phyloP scores from a whole-genome alignment of 768 basidiomycete species.

The Clathrus columnatus region DNA sequence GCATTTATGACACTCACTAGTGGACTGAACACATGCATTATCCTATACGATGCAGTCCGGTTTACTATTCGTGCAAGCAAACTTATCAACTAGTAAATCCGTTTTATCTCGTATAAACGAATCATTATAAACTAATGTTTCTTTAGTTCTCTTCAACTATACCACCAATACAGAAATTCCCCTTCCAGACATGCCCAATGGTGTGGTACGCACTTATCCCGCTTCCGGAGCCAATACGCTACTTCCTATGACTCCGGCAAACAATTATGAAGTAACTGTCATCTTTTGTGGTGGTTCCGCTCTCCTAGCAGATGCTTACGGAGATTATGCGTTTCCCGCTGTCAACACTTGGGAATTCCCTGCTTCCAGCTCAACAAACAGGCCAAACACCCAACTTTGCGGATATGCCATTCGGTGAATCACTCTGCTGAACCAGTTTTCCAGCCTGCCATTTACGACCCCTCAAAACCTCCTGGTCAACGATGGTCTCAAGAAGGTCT shows the following conservation, averaged over 20 bases:
- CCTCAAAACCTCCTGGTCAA: constrained; percentile 56
- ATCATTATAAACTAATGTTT: neutral
- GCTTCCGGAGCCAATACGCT: constrained; percentile 84
- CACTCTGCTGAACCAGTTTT: constrained; percentile 72
- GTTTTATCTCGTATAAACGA: constrained; percentile 9
- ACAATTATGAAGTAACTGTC: constrained; percentile 78
- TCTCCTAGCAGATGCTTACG: constrained; percentile 65
- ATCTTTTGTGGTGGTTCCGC: constrained; percentile 87
- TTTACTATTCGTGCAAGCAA: constrained; percentile 75
- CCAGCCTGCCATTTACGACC: constrained; percentile 79
- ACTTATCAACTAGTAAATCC: constrained; percentile 60
- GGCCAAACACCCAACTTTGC: constrained; percentile 31
- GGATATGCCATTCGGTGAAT: constrained; percentile 62
- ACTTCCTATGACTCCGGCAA: constrained; percentile 83
- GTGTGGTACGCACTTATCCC: constrained; percentile 77
- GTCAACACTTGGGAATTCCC: constrained; percentile 68
- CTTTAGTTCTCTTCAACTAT: constrained; percentile 43
- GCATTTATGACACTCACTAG: constrained; percentile 63
- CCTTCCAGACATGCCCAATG: constrained; percentile 64
- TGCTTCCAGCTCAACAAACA: constrained; percentile 50
- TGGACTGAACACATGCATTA: constrained; percentile 70
- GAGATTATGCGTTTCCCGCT: constrained; percentile 65
- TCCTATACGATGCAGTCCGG: constrained; percentile 69
- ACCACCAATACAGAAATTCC: constrained; percentile 46
- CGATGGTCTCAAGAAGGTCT: constrained; percentile 70